Evolutionary conservation across 352 stramenopile species (phyloP), one percentile per base, ranked within the genome.

Genomic region (Globisporangium orthogonon): DNA sequence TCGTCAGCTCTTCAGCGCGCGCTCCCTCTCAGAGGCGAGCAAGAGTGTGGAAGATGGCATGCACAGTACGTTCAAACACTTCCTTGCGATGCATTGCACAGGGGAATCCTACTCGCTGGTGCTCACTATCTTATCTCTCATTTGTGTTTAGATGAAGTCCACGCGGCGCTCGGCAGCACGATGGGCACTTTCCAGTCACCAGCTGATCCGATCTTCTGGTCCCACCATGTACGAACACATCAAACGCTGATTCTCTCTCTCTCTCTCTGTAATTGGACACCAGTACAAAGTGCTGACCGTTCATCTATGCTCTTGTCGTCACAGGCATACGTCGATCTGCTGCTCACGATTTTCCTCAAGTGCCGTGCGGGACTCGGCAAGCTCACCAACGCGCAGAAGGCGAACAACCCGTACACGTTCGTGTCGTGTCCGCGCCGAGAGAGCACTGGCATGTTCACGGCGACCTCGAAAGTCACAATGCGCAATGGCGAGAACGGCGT

Each of bases 321-420:
- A 14, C 44, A 49, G 44, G 44, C 84, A 33, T 67, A 76, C 15
- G 72, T 95, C 53, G 86, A 95, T 54, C 56, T 94, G 47, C 67
- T 95, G 41, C 85, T 94, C 66, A 85, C 80, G 9, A 91, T 94
- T 56, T 94, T 82, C 70, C 79, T 87, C 68, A 84, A 95, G 52
- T 95, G 86, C 44, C 63, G 79, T 6, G 65, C 91, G 23, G 83
- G 81, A 41, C 86, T 90, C 68, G 66, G 70, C 2, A 66, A 67
- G 28, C 69, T 89, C 59, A 43, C 79, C 6, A 52, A 91, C 28
- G 67, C 73, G 37, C 56, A 76, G 54, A 87, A 90, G 58, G 41
- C 91, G 28, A 23, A 50, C n/a, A 78, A 95, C 48, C 74, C 82
- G 30, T 79, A 72, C 10, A 62, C 86, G n/a, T 92, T 71, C 48